Base-by-base conservation (phyloP, 257 asterid genomes). In the Lantana camara region DNA sequence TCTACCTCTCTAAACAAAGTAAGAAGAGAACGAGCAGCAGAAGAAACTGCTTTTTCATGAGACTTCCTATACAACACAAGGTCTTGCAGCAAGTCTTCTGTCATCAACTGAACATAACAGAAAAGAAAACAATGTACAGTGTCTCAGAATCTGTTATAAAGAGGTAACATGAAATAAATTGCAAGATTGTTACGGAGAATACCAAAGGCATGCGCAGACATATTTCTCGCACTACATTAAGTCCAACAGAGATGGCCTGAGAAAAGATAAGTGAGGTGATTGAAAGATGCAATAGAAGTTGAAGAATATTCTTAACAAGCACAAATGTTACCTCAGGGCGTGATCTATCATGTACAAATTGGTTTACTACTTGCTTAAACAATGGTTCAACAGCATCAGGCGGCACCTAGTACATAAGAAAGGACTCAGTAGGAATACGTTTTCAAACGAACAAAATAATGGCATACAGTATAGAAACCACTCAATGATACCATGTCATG, bases 41-140 rank as follows among this genome's bases (percentile, higher is more conserved):
- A 76, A 16, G 96, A 84, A 75, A 94, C 95, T 27, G 95, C 72
- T 82, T 94, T 90, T 85, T 94, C 97, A n/a, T 90, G 48, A 3
- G 92, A 85, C 62, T 94, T 90, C 67, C 78, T 83, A 65, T 94
- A 94, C 48, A 90, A 60, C 62, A 90, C 96, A 66, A 90, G 97
- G 73, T 94, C 99, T 90, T 90, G 99, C 52, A 94, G 90, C 83
- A 94, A 69, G 60, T 94, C 97, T 79, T 90, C 99, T n/a, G 95
- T 90, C 99, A 90, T 94, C 81, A 94, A 80, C 99, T 94, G 81
- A 63, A 58, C 55, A 48, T 51, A 69, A 23, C 42, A 19, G 49
- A 53, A n/a, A 46, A 23, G 37, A 73, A 21, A 69, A 60, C 65
- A 62, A 47, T 19, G 30, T 24, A 58, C 35, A 7, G 50, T 58